Percentiles rank a stretch among this genome's conserved stretches.
Conservation (phyloP, 257 asterid species). For the Solanum bulbocastanum region DNA sequence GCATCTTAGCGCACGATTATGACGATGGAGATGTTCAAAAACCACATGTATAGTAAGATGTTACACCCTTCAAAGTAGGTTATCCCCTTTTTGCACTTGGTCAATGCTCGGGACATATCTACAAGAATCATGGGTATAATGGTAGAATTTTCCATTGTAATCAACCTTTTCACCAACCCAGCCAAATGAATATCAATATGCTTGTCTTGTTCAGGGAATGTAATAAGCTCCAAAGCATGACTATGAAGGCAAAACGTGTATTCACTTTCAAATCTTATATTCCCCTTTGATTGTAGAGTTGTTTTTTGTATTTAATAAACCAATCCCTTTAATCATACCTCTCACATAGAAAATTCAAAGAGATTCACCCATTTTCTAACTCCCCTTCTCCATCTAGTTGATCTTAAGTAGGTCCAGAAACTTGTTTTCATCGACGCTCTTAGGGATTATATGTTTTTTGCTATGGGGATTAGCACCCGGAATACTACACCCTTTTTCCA, state of each 20-base stretch:
- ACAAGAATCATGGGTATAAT: not conserved
- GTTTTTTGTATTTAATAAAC: not conserved
- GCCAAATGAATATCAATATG: not conserved
- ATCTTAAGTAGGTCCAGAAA: not conserved
- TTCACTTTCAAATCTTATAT: not conserved
- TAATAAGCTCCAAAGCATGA: not conserved
- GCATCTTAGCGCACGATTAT: too few species aligned
- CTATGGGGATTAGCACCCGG: not conserved
- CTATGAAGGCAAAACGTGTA: not conserved
- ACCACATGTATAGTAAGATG: too few species aligned
- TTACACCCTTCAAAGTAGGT: too few species aligned
- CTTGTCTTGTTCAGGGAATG: not conserved
- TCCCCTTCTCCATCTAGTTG: not conserved
- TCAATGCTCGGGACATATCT: not conserved
- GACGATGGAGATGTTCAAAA: too few species aligned
- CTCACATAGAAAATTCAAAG: not conserved
- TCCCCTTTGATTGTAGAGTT: not conserved
- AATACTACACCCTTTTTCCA: not conserved
- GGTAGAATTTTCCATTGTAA: not conserved
- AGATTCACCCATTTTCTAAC: not conserved
- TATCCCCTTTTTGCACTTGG: too few species aligned
- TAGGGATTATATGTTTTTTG: not conserved
- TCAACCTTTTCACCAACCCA: not conserved
- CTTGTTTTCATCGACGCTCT: not conserved
- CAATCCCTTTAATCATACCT: not conserved